Percentiles rank a stretch among this genome's conserved stretches.
Conservation (phyloP, 2,329 filamentous ascomycete species). For the Spiromastix sp. region DNA sequence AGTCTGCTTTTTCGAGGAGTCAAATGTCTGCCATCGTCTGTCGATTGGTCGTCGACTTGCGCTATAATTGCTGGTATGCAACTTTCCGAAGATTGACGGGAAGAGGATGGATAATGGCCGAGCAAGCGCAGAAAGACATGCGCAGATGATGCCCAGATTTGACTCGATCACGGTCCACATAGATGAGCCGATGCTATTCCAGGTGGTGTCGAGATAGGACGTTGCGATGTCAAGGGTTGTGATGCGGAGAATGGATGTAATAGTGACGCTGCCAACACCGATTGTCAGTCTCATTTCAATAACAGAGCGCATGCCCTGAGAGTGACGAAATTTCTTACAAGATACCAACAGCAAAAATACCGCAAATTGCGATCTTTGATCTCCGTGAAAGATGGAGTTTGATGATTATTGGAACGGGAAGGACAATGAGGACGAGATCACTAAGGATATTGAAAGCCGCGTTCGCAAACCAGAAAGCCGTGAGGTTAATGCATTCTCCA, state of each 20-base stretch:
- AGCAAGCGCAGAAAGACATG: conserved; percentile 26
- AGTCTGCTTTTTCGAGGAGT: not conserved
- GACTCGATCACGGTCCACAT: conserved; percentile 30
- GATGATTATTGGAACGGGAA: conserved; percentile 25
- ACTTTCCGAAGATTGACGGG: conserved; percentile 6
- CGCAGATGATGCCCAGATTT: conserved; percentile 27
- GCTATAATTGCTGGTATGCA: not conserved
- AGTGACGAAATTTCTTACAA: conserved; percentile 20
- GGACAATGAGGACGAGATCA: conserved; percentile 26
- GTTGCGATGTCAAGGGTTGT: conserved; percentile 13
- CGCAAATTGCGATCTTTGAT: conserved; percentile 41
- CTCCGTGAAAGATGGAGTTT: conserved; percentile 22
- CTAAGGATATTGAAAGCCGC: conserved; percentile 29
- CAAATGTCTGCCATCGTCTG: not conserved
- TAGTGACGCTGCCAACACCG: conserved; percentile 13
- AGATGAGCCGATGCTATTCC: conserved; percentile 21
- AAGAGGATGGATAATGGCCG: conserved; percentile 14
- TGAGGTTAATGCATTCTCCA: conserved; percentile 38
- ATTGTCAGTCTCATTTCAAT: not conserved
- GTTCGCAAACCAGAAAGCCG: conserved; percentile 41
- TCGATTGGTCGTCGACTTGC: not conserved
- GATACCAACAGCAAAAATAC: conserved; percentile 15
- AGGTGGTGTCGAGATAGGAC: conserved; percentile 14
- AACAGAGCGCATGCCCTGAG: not conserved
- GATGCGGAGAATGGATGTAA: conserved; percentile 13